Evolutionary conservation across 495 filamentous ascomycete species (phyloP).

Genomic region (Collariella sp.): DNA sequence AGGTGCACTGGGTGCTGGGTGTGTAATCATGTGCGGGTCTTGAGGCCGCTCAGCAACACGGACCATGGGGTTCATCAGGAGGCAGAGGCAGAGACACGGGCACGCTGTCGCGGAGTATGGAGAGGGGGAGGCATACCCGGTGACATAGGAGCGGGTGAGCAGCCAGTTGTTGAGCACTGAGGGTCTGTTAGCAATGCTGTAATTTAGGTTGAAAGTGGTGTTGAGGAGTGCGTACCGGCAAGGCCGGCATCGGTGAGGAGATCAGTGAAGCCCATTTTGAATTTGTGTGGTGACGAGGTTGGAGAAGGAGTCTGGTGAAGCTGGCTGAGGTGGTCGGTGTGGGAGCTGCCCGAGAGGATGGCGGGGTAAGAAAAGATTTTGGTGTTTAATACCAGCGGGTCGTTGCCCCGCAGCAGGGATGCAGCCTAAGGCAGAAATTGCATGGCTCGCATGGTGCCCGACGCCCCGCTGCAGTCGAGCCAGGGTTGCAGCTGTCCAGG

Average conservation of each 20-base stretch:
- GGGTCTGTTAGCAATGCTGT: not conserved
- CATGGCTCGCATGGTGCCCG: not conserved
- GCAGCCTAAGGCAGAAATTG: constrained; percentile 10
- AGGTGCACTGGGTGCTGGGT: constrained; percentile 66
- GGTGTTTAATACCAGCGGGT: constrained; percentile 6
- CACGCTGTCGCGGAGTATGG: not conserved
- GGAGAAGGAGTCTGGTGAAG: not conserved
- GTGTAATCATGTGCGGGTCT: constrained; percentile 89
- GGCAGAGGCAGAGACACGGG: not conserved
- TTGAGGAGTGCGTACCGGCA: constrained; percentile 51
- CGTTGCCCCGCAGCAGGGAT: not conserved
- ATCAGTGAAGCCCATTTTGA: constrained; percentile 88
- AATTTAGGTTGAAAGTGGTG: not conserved
- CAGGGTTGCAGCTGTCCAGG: not conserved
- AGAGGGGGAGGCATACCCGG: constrained; percentile 55
- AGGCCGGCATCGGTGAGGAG: constrained; percentile 80
- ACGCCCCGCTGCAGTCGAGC: too few relatives aligned
- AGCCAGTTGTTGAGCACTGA: constrained; percentile 89
- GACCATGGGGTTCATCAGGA: constrained; percentile 91
- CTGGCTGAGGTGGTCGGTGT: constrained; percentile 8
- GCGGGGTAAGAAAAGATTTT: constrained; percentile 20
- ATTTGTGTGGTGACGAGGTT: constrained; percentile 5
- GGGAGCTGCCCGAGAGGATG: constrained; percentile 12
- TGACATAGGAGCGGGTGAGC: constrained; percentile 83
- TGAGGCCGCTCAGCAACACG: constrained; percentile 99